Percentiles rank a stretch among this genome's conserved stretches.
Evolutionary conservation across 1,284 basidiomycete species (phyloP).

Genomic region (Baeospora myosura): DNA sequence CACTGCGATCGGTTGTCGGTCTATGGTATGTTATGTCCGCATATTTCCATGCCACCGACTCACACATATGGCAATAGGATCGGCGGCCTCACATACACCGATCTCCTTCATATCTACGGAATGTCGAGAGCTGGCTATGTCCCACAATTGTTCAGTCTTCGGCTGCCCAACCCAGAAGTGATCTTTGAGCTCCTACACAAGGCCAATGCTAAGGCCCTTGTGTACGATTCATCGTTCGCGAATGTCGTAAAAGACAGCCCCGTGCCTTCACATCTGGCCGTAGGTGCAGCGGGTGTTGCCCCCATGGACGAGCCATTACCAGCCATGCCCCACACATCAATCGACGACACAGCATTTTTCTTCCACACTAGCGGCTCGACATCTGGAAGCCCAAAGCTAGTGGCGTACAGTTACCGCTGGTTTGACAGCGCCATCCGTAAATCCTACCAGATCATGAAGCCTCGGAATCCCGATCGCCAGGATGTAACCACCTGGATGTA

Average conservation of each 20-base stretch:
- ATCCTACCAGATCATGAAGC: constrained; percentile 42
- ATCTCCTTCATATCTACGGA: constrained; percentile 64
- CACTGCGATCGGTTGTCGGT: constrained; percentile 52
- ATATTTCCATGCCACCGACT: constrained; percentile 4
- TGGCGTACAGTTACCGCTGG: constrained; percentile 61
- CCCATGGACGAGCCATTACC: constrained; percentile 34
- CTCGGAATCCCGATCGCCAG: constrained; percentile 40
- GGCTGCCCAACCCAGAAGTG: constrained; percentile 60
- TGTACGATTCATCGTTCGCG: constrained; percentile 47
- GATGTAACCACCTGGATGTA: constrained; percentile 67
- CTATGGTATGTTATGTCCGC: constrained; percentile 45
- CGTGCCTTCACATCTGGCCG: constrained; percentile 39
- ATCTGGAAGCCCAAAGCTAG: constrained; percentile 66
- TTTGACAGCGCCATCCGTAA: constrained; percentile 48
- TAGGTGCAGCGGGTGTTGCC: constrained; percentile 32
- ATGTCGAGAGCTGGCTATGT: constrained; percentile 65
- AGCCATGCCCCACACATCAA: constrained; percentile 29
- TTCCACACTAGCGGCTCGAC: constrained; percentile 74
- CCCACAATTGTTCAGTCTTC: constrained; percentile 65
- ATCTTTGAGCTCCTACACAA: constrained; percentile 55
- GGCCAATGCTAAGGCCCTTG: constrained; percentile 51
- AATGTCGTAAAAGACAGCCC: constrained; percentile 29
- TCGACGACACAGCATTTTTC: constrained; percentile 48
- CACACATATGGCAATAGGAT: constrained; percentile 45
- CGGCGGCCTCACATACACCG: constrained; percentile 57